Base-by-base conservation (phyloP, 371 early-diverging fungal genomes). In the Actinomortierella ambigua region DNA sequence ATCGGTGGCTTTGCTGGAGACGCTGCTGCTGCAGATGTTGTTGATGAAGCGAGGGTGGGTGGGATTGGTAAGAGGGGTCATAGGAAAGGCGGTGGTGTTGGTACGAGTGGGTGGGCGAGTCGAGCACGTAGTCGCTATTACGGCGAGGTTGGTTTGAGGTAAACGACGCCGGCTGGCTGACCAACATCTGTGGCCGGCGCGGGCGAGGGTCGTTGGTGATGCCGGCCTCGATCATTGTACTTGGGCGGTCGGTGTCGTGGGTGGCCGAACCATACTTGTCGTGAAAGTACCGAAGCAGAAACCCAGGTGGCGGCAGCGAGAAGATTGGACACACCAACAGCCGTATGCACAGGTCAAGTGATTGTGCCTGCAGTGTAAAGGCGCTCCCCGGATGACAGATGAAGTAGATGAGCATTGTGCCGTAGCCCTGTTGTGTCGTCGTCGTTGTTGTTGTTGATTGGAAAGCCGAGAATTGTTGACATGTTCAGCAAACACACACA, bases 181-280 rank as follows among this genome's bases (percentile, higher is more conserved):
- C 59, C 1, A 73, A 57, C 63, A 73, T 63, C 3, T 59, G 53
- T 5, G 73, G 73, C 18, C 73, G 49, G 14, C 67, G 29, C 0
- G 73, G 67, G 15, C 63, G 59, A 0, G 67, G 73, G 55, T 73
- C 52, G 28, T 63, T 73, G n/a, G 73, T 66, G 47, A 73, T 73
- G 42, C 73, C 73, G 8, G 62, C 67, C 29, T 73, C 73, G 42
- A 73, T 55, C 67, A 73, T 66, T 22, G 73, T 73, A 27, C 63
- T 58, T 6, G 63, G 73, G 43, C 66, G 58, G 7, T 34, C 34
- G 11, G 34, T 34, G 43, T 63, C 63, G 22, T 59, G 61, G 6
- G 64, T 43, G 2, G 47, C 41, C 0, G 63, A 59, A 18, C 73
- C 67, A 29, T 66, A 63, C 20, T 73, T 73, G 20, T n/a, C 29